Base-by-base conservation (phyloP, 768 basidiomycete species). In the Chiua virens region DNA sequence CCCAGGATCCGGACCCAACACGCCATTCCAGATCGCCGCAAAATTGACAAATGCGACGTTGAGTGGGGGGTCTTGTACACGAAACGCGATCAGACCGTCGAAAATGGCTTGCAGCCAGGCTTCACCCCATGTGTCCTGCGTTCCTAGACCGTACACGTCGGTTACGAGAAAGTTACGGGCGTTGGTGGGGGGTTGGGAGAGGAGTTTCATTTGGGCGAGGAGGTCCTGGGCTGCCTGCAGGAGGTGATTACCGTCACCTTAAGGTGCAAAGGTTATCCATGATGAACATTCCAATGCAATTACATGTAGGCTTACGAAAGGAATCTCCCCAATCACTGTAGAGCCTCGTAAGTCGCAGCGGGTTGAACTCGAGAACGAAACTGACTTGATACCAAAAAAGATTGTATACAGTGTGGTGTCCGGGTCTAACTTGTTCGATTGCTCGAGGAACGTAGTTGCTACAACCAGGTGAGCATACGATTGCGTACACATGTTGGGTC, bases 371-470 rank as follows among this genome's bases (percentile, higher is more conserved):
- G 5, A 28, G 20, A 39, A 23, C n/a, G 13, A 17, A 14, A 17
- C 75, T 47, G 48, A 79, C 78, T 79, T 81, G 49, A 80, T 82
- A 10, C 80, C 80, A 52, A 81, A 80, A 59, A 82, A 82, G 9
- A 78, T 58, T 2, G 72, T 71, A 47, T 79, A 82, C 8, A 82
- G 63, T 4, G 80, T 80, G 3, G 76, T 77, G 2, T 66, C 61
- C 0, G 79, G 73, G 53, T 80, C 68, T 7, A 81, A 64, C 0
- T 66, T 45, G 53, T 82, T 66, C 1, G 64, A 63, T 52, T 80
- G 79, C n/a, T 66, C 54, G 20, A 81, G 56, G 56, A 80, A 81
- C 3, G 61, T 71, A 9, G 65, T 51, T 40, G 74, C 79, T 82
- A 30, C 22, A 1, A n/a, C 35, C 22, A 47, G 40, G 44, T 10